A percentile compares a stretch with the other conserved stretches of the same genome.
phyloP scores from a whole-genome alignment of 2,329 filamentous ascomycete genomes.

The Stagonosporopsis chrysanthemi region DNA sequence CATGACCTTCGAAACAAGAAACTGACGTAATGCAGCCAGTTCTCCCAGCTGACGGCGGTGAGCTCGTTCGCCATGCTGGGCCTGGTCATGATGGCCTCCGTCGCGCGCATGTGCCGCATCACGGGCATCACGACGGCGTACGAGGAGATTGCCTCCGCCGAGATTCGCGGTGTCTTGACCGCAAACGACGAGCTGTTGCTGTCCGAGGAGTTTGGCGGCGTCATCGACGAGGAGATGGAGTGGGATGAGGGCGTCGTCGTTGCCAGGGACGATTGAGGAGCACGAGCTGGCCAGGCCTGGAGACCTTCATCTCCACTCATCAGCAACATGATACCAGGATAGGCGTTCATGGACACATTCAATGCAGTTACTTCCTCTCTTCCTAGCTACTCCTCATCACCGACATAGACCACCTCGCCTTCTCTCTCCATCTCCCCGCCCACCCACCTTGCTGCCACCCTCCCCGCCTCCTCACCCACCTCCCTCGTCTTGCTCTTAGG shows the following conservation, averaged over 20 bases:
- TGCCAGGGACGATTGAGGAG: slow-evolving; percentile 27
- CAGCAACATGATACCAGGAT: slow-evolving; percentile 6
- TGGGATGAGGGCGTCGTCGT: slow-evolving; percentile 40
- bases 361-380: background rate
- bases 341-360: background rate
- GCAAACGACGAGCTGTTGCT: slow-evolving; percentile 52
- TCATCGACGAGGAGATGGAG: slow-evolving; percentile 40
- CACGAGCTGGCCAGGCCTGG: no score
- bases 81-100: slow-evolving; percentile 52
- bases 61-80: slow-evolving; percentile 56
- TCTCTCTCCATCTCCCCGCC: slow-evolving; percentile 18
- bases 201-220: slow-evolving; percentile 40
- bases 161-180: slow-evolving; percentile 53
- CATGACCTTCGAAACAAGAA: background rate
- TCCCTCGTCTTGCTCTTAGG: slow-evolving; percentile 34
- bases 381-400: slow-evolving; percentile 3
- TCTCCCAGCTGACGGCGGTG: slow-evolving; percentile 56
- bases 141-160: slow-evolving; percentile 52
- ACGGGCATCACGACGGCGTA: slow-evolving; percentile 52
- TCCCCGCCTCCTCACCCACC: slow-evolving; percentile 44
- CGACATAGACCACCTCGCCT: slow-evolving; percentile 17
- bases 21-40: slow-evolving; percentile 41
- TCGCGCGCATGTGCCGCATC: slow-evolving; percentile 52
- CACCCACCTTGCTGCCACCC: slow-evolving; percentile 47
- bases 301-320: background rate